Evolutionary conservation across 169 alveolate genomes (phyloP), one percentile per base, ranked within the genome.

Genomic region (Eimeria praecox): DNA sequence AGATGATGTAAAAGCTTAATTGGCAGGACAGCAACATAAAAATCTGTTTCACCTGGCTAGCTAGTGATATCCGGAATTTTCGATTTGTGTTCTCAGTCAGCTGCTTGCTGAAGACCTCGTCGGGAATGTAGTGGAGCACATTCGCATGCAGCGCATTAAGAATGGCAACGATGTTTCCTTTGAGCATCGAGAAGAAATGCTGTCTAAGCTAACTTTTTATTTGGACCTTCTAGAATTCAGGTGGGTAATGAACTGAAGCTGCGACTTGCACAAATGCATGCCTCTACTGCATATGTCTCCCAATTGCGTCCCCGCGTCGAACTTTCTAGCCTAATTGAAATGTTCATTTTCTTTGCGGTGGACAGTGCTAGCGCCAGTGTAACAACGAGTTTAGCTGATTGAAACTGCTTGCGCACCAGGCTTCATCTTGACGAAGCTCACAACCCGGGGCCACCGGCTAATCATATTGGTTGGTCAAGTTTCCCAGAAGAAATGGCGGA

Each of bases 381-480:
- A 33, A n/a, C 86, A 3, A 38, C 59, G 2, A 6, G 10, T 75
- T 3, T 38, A 22, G 42, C 9, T 80, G 24, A 24, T 80, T 44
- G 27, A 24, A 42, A 24, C 24, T 44, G 44, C 56, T 56, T 30
- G 4, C 40, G 90, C 59, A 18, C 44, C 92, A 92, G 95, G 30
- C 88, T 93, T 66, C 96, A 93, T 27, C 73, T 93, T 35, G 96
- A 93, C 89, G 96, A 93, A 27, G 85, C 88, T 1, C 96, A 93
- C 96, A 93, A 83, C 52, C 96, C 96, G 46, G 96, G 92, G 35
- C 96, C 96, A 24, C 86, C 90, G 4, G 88, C 93, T 27, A 93
- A 64, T 71, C 96, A 93, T 88, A 24, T 93, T 56, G 96, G 96
- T 40, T 93, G 96, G 96, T 80, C 93, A 35, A 82, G 93, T n/a